phyloP scores from a whole-genome alignment of 768 basidiomycete species.

The Suillus hirtellus region DNA sequence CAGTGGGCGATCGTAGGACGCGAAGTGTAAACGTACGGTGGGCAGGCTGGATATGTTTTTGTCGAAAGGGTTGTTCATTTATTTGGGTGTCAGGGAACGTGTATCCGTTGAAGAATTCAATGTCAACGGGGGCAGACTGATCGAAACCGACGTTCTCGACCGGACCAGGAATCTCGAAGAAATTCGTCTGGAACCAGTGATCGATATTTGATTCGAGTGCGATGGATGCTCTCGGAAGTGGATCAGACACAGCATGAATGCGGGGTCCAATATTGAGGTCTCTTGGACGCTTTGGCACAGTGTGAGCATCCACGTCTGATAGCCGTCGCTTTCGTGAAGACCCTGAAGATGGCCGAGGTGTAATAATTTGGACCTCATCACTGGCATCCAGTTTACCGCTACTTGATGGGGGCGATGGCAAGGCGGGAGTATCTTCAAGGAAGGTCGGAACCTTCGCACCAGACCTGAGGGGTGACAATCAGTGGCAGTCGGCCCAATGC shows the following conservation, averaged over 20 bases:
- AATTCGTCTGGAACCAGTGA: slow-evolving; percentile 36
- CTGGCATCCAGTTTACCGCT: slow-evolving; percentile 7
- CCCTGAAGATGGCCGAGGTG: neutral
- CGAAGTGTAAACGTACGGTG: neutral
- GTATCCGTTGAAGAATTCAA: slow-evolving; percentile 34
- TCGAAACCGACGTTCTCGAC: slow-evolving; percentile 27
- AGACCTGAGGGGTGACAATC: neutral
- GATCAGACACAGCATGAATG: slow-evolving; percentile 31
- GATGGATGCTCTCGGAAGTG: slow-evolving; percentile 22
- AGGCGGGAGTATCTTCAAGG: neutral
- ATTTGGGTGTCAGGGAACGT: slow-evolving; percentile 16
- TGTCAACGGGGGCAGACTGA: slow-evolving; percentile 28
- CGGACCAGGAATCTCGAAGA: slow-evolving; percentile 30
- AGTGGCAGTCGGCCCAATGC: neutral
- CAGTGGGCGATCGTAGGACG: neutral
- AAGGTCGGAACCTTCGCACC: neutral
- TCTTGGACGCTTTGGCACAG: slow-evolving; percentile 31
- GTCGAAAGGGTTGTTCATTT: neutral
- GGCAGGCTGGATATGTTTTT: neutral
- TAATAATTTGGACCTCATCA: neutral
- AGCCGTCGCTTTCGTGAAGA: slow-evolving; percentile 36
- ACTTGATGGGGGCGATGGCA: slow-evolving; percentile 10
- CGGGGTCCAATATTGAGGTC: slow-evolving; percentile 20
- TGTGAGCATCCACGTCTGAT: slow-evolving; percentile 31
- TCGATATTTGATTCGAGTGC: slow-evolving; percentile 29